These are phyloP conservation scores for Gryganskiella cystojenkinii DNA, from an alignment of 192 early-diverging fungal genomes.

Conservation along the genomic window DNA sequence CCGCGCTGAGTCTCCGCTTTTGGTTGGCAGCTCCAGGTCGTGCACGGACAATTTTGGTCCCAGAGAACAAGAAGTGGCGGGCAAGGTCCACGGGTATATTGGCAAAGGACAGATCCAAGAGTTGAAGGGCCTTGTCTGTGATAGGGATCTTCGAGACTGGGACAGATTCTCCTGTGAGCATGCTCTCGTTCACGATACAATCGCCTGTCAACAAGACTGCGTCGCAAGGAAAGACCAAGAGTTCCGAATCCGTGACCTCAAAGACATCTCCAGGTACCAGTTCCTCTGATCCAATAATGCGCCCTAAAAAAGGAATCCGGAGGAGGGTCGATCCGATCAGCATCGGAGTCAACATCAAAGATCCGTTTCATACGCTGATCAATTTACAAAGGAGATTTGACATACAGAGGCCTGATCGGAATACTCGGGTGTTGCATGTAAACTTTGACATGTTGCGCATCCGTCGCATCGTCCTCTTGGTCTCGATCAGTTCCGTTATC, in stretches of 20 bases:
- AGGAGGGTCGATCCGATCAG: slow-evolving; percentile 3
- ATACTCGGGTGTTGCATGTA: slow-evolving; percentile 79
- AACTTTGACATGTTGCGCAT: slow-evolving; percentile 91
- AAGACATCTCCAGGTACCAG: slow-evolving; percentile 97
- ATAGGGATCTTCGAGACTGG: slow-evolving; percentile 93
- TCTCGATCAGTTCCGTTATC: slow-evolving; percentile 81
- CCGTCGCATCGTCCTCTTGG: slow-evolving; percentile 74
- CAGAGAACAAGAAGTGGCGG: slow-evolving; percentile 90
- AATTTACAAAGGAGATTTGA: slow-evolving; percentile 55
- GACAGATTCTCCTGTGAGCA: slow-evolving; percentile 97
- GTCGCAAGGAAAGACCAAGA: slow-evolving; percentile 88
- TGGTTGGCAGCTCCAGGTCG: slow-evolving; percentile 51
- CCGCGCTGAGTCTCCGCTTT: slow-evolving; percentile 44
- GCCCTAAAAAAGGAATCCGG: slow-evolving; percentile 39
- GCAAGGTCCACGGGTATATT: slow-evolving; percentile 82
- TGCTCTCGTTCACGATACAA: slow-evolving; percentile 98
- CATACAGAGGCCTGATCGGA: slow-evolving; percentile 69
- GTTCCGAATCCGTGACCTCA: slow-evolving; percentile 73
- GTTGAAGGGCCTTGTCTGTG: slow-evolving; percentile 65
- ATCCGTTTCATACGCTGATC: too few species aligned
- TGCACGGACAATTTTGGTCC: slow-evolving; percentile 94
- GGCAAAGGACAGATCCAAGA: slow-evolving; percentile 77
- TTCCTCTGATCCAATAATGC: slow-evolving; percentile 67
- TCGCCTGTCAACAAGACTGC: slow-evolving; percentile 91
- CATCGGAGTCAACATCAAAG: too few species aligned